Conservation (phyloP, 2,329 filamentous ascomycete genomes). For the Amauroascus niger region DNA sequence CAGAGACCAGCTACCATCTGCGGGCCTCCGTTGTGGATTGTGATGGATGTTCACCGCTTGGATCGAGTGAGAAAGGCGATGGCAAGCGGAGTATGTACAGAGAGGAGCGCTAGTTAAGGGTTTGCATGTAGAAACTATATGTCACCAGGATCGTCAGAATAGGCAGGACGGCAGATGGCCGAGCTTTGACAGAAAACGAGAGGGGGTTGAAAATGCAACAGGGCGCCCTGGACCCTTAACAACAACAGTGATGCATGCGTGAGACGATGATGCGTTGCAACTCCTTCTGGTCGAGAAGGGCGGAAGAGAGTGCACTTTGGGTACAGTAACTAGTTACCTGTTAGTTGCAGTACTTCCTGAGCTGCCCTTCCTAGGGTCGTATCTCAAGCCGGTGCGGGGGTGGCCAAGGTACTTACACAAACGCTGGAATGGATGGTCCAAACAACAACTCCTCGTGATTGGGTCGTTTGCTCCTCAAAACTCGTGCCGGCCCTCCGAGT, state of each 20-base stretch:
- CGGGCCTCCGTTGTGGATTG: background rate
- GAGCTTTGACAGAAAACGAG: background rate
- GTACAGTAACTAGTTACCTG: background rate
- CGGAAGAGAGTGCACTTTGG: background rate
- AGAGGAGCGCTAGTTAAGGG: background rate
- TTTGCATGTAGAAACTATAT: constrained; percentile 4
- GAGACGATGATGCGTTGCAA: background rate
- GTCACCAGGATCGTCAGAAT: background rate
- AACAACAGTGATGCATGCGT: background rate
- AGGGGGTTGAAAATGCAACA: constrained; percentile 1
- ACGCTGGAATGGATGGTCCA: no score
- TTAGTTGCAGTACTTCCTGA: background rate
- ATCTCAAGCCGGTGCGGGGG: constrained; percentile 9
- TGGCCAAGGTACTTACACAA: constrained; percentile 6
- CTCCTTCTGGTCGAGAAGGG: background rate
- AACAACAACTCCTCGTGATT: no score
- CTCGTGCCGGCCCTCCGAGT: no score
- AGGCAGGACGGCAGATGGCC: constrained; percentile 1
- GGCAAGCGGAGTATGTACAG: background rate
- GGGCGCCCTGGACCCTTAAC: background rate
- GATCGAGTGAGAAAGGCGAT: background rate
- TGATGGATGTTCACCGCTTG: background rate
- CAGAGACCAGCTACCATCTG: constrained; percentile 8
- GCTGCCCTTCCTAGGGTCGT: constrained; percentile 1
- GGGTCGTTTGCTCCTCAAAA: no score